Base-by-base conservation (phyloP, 345 rosid genomes). In the Linum usitatissimum region DNA sequence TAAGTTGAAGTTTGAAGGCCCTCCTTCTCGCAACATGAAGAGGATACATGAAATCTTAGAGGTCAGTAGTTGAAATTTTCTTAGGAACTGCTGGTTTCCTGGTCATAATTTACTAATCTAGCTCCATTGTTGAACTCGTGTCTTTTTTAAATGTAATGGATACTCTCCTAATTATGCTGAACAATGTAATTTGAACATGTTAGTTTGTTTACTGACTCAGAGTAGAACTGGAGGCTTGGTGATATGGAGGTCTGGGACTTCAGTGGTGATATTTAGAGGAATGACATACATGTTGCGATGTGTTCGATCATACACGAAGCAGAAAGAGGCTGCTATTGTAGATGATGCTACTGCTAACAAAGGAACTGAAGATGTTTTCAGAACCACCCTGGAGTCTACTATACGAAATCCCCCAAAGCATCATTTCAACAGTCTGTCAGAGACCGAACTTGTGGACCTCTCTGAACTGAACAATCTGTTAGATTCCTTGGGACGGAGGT, bases 211-310 rank as follows among this genome's bases (percentile, higher is more conserved):
- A 55, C 57, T 70, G 20, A 60, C 49, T 69, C 90, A 91, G 98
- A 77, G 70, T 67, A 89, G 79, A 80, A 85, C 96, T 0, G 91
- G 96, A 53, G 98, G 98, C 39, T 73, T 92, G 75, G 81, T 92
- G 62, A 86, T 88, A 72, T 88, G 90, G 96, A 88, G 98, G 78
- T 86, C 98, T 38, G 98, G 98, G 55, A 81, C 95, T 74, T 86
- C 92, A 5, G 73, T 92, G n/a, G 98, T 85, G 28, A 69, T 88
- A 63, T 92, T 79, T 78, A 74, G 98, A 73, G 98, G 98, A 72
- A 79, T 85, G 75, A 54, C 78, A 56, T 92, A 92, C 73, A 79
- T 80, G 68, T 80, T 88, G 66, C 81, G 70, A 48, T 88, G 95
- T 73, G 89, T 86, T 31, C 86, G 78, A 61, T 81, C 81, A 18